These are phyloP conservation scores for Annulohypoxylon maeteangense DNA, from an alignment of 495 filamentous ascomycete species.

Conservation along the genomic window DNA sequence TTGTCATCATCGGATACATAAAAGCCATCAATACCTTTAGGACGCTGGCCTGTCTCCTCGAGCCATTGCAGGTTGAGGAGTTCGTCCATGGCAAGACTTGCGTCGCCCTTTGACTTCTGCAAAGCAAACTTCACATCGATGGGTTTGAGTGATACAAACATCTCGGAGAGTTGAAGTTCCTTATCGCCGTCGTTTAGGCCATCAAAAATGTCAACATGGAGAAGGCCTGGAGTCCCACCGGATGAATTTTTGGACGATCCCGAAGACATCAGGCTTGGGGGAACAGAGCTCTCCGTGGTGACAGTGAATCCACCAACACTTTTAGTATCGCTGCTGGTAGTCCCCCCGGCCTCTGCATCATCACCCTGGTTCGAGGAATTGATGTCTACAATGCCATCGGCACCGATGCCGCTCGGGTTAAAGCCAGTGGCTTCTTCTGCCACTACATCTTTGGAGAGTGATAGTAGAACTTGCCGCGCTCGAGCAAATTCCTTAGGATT, in stretches of 20 bases:
- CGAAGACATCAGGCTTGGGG: conserved; percentile 26
- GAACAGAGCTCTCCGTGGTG: conserved; percentile 41
- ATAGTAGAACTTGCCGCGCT: conserved; percentile 65
- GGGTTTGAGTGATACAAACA: conserved; percentile 74
- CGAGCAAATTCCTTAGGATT: conserved; percentile 59
- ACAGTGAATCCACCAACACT: conserved; percentile 37
- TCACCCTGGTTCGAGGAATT: conserved; percentile 23
- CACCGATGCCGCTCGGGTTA: conserved; percentile 78
- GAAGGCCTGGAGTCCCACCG: conserved; percentile 10
- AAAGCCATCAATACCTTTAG: conserved; percentile 86
- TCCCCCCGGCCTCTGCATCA: conserved; percentile 13
- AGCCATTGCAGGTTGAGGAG: conserved; percentile 81
- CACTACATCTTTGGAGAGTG: conserved; percentile 67
- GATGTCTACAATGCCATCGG: conserved; percentile 34
- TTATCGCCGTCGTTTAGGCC: conserved; percentile 67
- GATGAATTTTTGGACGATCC: conserved; percentile 29
- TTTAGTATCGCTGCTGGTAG: conserved; percentile 36
- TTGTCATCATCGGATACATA: conserved; percentile 55
- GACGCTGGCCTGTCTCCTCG: conserved; percentile 65
- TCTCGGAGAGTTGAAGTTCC: conserved; percentile 64
- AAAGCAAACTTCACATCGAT: conserved; percentile 73
- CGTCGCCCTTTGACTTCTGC: conserved; percentile 69
- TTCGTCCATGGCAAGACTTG: conserved; percentile 79
- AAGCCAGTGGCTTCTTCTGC: conserved; percentile 77
- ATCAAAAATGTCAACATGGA: conserved; percentile 52